Percentiles rank a stretch among this genome's conserved stretches.
Evolutionary conservation across 1,284 basidiomycete genomes (phyloP).

Genomic region (Wolfiporia cocos): DNA sequence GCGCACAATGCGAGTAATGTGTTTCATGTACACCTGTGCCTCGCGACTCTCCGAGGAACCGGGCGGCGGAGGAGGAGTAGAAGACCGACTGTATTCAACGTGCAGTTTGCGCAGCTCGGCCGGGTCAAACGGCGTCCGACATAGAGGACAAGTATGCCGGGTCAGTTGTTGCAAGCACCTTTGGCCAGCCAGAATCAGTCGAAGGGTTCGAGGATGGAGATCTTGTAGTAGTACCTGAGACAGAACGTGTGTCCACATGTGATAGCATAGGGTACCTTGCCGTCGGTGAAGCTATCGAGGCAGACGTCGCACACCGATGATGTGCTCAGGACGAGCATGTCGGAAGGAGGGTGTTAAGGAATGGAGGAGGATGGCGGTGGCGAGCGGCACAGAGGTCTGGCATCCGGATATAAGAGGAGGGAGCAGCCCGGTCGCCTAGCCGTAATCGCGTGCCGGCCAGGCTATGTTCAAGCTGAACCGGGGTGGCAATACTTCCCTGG

Average conservation of each 20-base stretch:
- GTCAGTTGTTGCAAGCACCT: constrained; percentile 23
- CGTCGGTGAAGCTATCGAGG: constrained; percentile 35
- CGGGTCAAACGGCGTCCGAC: constrained; percentile 17
- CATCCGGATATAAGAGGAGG: constrained; percentile 24
- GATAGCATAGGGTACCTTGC: constrained; percentile 32
- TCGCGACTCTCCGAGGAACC: too few species aligned
- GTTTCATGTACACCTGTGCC: constrained; percentile 28
- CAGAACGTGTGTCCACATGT: constrained; percentile 42
- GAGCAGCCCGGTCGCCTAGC: constrained; percentile 25
- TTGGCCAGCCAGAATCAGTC: too few species aligned
- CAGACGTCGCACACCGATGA: constrained; percentile 44
- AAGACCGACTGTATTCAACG: constrained; percentile 17
- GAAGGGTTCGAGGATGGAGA: background rate
- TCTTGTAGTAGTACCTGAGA: constrained; percentile 15
- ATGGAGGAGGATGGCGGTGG: constrained; percentile 22
- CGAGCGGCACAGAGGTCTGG: constrained; percentile 12
- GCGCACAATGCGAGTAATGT: constrained; percentile 31
- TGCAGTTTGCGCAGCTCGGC: constrained; percentile 21
- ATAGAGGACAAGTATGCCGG: constrained; percentile 23
- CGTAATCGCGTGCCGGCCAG: constrained; percentile 27
- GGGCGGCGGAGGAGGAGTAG: constrained; percentile 15
- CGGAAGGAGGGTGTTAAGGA: constrained; percentile 12
- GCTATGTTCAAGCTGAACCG: constrained; percentile 18
- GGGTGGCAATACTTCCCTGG: constrained; percentile 22
- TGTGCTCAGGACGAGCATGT: constrained; percentile 39